Evolutionary conservation across 2,329 filamentous ascomycete species (phyloP).

Genomic region (Septoria linicola): DNA sequence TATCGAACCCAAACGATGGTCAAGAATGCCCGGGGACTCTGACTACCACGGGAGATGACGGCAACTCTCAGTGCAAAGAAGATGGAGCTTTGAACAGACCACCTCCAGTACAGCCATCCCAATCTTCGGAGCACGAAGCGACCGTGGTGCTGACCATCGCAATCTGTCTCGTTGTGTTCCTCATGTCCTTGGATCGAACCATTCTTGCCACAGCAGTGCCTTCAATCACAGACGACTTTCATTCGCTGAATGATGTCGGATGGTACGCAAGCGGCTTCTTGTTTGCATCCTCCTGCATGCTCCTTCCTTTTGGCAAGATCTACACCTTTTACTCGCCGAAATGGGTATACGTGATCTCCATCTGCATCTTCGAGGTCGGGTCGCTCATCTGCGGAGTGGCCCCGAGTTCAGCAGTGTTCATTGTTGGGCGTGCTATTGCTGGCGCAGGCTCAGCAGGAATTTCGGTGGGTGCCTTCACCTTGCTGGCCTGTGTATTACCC

Average conservation of each 20-base stretch:
- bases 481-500: no score
- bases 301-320: conserved; percentile 33
- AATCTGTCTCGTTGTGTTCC: no score
- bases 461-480: conserved; percentile 35
- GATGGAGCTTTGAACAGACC: no score
- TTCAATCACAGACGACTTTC: conserved; percentile 49
- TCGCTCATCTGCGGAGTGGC: conserved; percentile 54
- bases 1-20: no score
- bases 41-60: no score
- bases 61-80: no score
- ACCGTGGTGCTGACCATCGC: no score
- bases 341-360: conserved; percentile 37
- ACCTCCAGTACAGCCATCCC: no score
- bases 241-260: conserved; percentile 46
- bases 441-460: conserved; percentile 45
- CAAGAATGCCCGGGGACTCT: no score
- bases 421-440: conserved; percentile 44
- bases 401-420: conserved; percentile 40
- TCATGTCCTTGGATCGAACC: no score
- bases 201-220: conserved; percentile 45
- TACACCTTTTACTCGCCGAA: conserved; percentile 43
- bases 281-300: conserved; percentile 23
- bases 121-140: no score
- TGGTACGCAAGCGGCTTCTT: conserved; percentile 41
- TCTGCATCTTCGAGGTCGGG: conserved; percentile 56